Base-by-base conservation (phyloP, 1,284 basidiomycete species). In the Ceratobasidium sp. region DNA sequence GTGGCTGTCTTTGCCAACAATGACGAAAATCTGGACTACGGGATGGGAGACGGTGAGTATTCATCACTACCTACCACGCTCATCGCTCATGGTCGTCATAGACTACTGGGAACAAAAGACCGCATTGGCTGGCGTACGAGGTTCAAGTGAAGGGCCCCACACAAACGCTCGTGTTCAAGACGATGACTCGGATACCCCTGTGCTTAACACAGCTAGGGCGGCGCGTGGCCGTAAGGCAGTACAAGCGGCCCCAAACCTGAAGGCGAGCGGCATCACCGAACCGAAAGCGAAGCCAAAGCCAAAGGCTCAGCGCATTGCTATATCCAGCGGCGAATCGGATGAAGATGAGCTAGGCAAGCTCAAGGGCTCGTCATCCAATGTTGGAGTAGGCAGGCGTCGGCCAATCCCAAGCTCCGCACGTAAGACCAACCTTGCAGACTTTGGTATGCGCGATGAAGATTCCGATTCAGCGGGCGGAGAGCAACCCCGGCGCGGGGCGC, bases 11-110 rank as follows among this genome's bases (percentile, higher is more conserved):
- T 85, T 50, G 75, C 80, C 25, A 30, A 54, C 21, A 39, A 64
- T 2, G 82, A 76, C 62, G 82, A 84, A 36, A 81, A 82, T 13
- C 80, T 82, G 57, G 85, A 87, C 68, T 84, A 84, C 71, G 85
- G 83, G 0, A 78, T 85, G 69, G 86, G 84, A 6, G 74, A 80
- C 41, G 77, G 87, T 88, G 72, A 71, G 78, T 73, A 58, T 19
- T 8, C 27, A 30, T 21, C 14, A 25, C 16, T 21, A 46, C 5
- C 16, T 25, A 7, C 2, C n/a, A 23, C 21, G 5, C 3, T 23
- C 3, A 7, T 33, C 16, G 29, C 44, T 30, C 29, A 54, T 44
- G 29, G 14, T 50, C 47, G 9, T 27, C 21, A 16, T 19, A 64
- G 60, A 64, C 25, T 64, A 64, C 19, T 64, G 60, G 60, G 60